Percentiles rank a stretch among this genome's conserved stretches.
Evolutionary conservation across 106 monocot genomes (phyloP).

Genomic region (Dendrobium nobile): DNA sequence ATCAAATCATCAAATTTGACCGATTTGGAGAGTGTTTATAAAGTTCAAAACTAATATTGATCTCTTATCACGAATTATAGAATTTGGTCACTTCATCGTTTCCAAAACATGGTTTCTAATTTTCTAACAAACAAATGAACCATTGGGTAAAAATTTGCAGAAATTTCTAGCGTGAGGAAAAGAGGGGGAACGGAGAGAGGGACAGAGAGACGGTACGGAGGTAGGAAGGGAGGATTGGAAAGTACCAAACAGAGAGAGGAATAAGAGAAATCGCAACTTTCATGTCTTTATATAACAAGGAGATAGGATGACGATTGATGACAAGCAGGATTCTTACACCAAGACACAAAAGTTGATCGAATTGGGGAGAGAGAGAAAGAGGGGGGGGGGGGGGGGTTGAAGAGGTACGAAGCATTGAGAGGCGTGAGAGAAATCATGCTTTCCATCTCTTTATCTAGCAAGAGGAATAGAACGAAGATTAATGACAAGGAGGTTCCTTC

Average conservation of each 20-base stretch:
- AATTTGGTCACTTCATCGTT: not conserved
- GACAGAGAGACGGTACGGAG: too few species aligned
- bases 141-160: not conserved
- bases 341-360: too few species aligned
- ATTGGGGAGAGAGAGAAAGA: too few species aligned
- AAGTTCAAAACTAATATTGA: not conserved
- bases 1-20: not conserved
- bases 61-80: not conserved
- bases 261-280: not conserved
- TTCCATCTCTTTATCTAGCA: not conserved
- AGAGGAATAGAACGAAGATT: not conserved
- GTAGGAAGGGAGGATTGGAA: not conserved
- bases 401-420: too few species aligned
- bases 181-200: not conserved
- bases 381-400: too few species aligned
- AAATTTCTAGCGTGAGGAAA: not conserved
- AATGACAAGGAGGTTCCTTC: not conserved
- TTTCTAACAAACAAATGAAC: not conserved
- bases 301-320: not conserved
- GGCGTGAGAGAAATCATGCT: not conserved
- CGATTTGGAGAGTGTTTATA: not conserved
- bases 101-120: too few species aligned
- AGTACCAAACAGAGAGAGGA: not conserved
- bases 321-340: not conserved
- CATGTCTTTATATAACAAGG: not conserved